phyloP scores from a whole-genome alignment of 495 filamentous ascomycete genomes.

The Hamigera avellanea region DNA sequence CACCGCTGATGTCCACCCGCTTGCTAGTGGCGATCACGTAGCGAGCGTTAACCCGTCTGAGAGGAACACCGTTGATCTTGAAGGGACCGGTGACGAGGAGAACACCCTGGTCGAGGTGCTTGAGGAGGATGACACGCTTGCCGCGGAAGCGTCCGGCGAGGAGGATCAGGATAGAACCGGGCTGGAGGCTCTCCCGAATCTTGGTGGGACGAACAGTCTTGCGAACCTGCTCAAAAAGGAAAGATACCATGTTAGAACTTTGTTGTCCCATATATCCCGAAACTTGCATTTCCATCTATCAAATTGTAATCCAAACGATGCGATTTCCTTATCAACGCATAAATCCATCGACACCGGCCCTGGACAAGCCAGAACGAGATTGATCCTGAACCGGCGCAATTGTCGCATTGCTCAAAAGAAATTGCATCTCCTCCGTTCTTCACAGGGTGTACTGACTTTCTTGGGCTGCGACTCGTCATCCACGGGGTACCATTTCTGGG shows the following conservation, averaged over 20 bases:
- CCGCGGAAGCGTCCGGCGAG: conserved; percentile 99
- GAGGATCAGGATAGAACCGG: conserved; percentile 93
- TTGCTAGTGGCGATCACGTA: conserved; percentile 97
- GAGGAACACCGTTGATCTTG: conserved; percentile 99
- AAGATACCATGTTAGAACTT: conserved; percentile 24
- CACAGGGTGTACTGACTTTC: conserved; percentile 58
- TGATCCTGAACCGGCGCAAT: conserved; percentile 15
- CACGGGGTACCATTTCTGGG: conserved; percentile 98
- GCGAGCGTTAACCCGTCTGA: conserved; percentile 94
- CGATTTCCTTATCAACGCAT: conserved; percentile 15
- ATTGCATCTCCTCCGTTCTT: conserved; percentile 13
- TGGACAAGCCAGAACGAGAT: conserved; percentile 2
- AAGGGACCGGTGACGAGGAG: conserved; percentile 98
- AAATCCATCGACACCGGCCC: conserved; percentile 7
- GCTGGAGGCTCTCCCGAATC: conserved; percentile 74
- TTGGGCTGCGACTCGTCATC: conserved; percentile 83
- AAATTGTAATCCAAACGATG: conserved; percentile 3
- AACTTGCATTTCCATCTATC: not conserved
- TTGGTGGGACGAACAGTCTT: conserved; percentile 81
- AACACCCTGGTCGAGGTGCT: conserved; percentile 89
- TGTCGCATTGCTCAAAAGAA: conserved; percentile 23
- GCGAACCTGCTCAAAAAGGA: conserved; percentile 57
- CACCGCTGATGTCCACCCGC: conserved; percentile 71
- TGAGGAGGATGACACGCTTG: conserved; percentile 98
- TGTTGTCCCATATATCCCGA: conserved; percentile 7